Percentiles rank a stretch among this genome's conserved stretches.
Evolutionary conservation across 768 basidiomycete genomes (phyloP).

Genomic region (Phaeotremella skinneri): DNA sequence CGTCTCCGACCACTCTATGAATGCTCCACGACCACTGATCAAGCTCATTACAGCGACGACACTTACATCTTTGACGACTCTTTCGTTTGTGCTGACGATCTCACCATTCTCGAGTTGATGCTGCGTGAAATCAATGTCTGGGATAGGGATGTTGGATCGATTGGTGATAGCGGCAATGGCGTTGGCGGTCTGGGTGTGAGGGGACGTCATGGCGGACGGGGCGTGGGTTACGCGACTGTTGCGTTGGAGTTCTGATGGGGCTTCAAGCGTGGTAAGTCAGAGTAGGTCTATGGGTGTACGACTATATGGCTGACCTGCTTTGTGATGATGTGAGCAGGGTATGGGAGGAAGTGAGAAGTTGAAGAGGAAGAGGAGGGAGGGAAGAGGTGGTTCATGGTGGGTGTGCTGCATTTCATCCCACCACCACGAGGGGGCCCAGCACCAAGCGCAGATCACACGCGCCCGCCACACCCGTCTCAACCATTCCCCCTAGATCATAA

Average conservation of each 20-base stretch:
- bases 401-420: background rate
- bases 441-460: conserved; percentile 9
- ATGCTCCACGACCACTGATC: conserved; percentile 2
- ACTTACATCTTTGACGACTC: conserved; percentile 91
- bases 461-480: no score
- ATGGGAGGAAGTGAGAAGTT: background rate
- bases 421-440: conserved; percentile 6
- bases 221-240: background rate
- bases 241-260: background rate
- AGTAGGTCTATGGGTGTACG: background rate
- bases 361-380: background rate
- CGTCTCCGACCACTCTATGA: no score
- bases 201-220: conserved; percentile 35
- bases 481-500: conserved; percentile 21
- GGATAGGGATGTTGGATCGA: conserved; percentile 51
- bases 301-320: conserved; percentile 1
- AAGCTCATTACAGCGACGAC: background rate
- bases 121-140: conserved; percentile 82
- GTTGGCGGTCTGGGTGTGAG: conserved; percentile 42
- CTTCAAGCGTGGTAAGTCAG: background rate
- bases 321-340: background rate
- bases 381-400: background rate
- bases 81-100: conserved; percentile 85
- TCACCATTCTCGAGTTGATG: conserved; percentile 90
- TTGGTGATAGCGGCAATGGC: conserved; percentile 46